phyloP scores from a whole-genome alignment of 2,329 filamentous ascomycete species.

The Paracamarosporium sp. region DNA sequence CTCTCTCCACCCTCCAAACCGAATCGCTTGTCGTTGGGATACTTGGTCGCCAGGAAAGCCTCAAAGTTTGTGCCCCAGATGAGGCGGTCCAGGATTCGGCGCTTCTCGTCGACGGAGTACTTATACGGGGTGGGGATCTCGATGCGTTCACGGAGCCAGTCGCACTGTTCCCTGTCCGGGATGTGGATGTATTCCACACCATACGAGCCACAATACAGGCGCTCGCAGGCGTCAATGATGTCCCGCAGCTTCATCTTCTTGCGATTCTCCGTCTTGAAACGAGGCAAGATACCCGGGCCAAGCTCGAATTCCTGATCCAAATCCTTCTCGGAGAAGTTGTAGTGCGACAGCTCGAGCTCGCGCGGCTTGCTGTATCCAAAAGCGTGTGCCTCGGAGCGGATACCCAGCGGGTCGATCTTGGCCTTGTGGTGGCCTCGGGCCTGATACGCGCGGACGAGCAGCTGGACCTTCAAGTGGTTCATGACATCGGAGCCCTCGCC shows the following conservation, averaged over 20 bases:
- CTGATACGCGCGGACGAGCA: constrained; percentile 96
- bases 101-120: constrained; percentile 98
- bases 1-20: constrained; percentile 97
- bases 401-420: constrained; percentile 93
- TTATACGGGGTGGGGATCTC: constrained; percentile 96
- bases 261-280: constrained; percentile 85
- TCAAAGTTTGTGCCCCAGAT: constrained; percentile 99
- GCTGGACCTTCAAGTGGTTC: constrained; percentile 97
- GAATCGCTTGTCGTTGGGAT: constrained; percentile 99
- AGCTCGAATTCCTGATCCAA: constrained; percentile 90
- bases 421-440: constrained; percentile 98
- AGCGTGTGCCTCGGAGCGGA: constrained; percentile 82
- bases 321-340: constrained; percentile 93
- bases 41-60: constrained; percentile 92
- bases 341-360: constrained; percentile 91
- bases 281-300: constrained; percentile 91
- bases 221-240: constrained; percentile 91
- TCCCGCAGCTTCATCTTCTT: constrained; percentile 97
- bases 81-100: constrained; percentile 92
- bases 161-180: constrained; percentile 94
- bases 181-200: constrained; percentile 99
- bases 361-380: constrained; percentile 89
- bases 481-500: constrained; percentile 81
- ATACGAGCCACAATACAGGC: constrained; percentile 96
- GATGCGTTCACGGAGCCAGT: constrained; percentile 95